phyloP scores from a whole-genome alignment of 192 early-diverging fungal genomes.

The Rhizoclosmatium sp. region DNA sequence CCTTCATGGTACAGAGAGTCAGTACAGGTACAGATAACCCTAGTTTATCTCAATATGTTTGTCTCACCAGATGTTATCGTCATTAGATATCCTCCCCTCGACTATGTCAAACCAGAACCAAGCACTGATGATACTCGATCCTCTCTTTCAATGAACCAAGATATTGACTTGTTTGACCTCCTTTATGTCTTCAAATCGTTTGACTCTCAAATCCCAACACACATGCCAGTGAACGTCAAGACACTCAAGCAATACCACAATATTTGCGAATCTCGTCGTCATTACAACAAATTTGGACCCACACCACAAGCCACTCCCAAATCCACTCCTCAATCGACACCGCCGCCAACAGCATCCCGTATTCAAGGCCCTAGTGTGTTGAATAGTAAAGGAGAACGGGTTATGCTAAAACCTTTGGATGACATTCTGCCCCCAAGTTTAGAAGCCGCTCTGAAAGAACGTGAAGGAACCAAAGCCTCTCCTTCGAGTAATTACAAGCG shows the following conservation, averaged over 20 bases:
- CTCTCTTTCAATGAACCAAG: too few species aligned
- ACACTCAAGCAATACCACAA: background rate
- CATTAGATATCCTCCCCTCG: too few species aligned
- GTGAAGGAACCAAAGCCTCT: too few species aligned
- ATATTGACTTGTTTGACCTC: background rate
- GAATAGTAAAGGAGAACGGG: background rate
- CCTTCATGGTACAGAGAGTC: background rate
- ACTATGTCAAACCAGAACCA: background rate
- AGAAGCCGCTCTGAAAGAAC: too few species aligned
- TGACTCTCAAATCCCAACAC: background rate
- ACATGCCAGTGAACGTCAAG: background rate
- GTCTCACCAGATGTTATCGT: too few species aligned
- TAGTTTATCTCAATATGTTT: too few species aligned
- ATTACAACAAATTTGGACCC: background rate
- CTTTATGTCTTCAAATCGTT: background rate
- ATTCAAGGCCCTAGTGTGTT: too few species aligned
- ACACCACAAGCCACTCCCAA: background rate
- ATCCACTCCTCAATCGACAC: background rate
- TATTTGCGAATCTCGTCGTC: background rate
- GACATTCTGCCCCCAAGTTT: background rate
- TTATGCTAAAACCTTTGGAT: background rate
- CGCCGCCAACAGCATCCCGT: background rate
- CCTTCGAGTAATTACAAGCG: too few species aligned
- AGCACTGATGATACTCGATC: background rate
- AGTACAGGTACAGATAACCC: background rate